phyloP scores from a whole-genome alignment of 2,329 filamentous ascomycete genomes.

The Paraphaeosphaeria sporulosa region DNA sequence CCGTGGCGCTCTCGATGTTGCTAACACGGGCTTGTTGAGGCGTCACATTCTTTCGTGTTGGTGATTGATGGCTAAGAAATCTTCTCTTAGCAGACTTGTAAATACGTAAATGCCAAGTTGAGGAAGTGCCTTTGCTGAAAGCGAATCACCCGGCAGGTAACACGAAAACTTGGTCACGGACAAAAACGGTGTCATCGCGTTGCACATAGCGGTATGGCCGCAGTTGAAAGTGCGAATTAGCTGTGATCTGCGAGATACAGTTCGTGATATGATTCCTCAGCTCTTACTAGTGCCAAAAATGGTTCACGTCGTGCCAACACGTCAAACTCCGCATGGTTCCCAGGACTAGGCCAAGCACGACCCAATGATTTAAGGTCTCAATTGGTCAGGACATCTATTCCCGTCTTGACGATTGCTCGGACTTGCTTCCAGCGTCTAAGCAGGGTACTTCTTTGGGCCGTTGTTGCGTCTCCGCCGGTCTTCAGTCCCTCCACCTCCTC shows the following conservation, averaged over 20 bases:
- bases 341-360: background rate
- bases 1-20: background rate
- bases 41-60: background rate
- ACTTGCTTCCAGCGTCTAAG: constrained; percentile 51
- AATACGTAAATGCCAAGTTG: background rate
- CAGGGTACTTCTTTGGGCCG: constrained; percentile 34
- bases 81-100: background rate
- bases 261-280: background rate
- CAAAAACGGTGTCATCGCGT: background rate
- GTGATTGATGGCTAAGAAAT: background rate
- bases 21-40: background rate
- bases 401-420: constrained; percentile 26
- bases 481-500: constrained; percentile 35
- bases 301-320: background rate
- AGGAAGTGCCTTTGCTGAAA: background rate
- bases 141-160: background rate
- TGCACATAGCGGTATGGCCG: background rate
- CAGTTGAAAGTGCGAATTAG: background rate
- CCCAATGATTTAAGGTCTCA: background rate
- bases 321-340: background rate
- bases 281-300: background rate
- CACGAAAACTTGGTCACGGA: background rate
- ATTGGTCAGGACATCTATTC: constrained; percentile 7
- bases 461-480: constrained; percentile 13
- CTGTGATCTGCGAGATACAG: background rate